Base-by-base conservation (phyloP, 305 asterid species). In the Rubia balearica region DNA sequence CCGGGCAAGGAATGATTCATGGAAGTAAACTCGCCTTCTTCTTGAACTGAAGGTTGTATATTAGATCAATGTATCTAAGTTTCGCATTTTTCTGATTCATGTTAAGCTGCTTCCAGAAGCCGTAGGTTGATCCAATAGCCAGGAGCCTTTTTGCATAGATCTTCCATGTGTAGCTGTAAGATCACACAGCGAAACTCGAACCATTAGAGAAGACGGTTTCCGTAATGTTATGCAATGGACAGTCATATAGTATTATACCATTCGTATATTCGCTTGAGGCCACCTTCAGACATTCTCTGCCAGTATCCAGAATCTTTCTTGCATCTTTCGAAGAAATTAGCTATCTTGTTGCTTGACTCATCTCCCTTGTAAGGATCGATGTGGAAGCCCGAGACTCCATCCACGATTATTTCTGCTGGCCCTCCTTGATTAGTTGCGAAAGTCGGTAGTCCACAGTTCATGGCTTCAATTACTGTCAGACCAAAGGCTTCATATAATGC, bases 81-180 rank as follows among this genome's bases (percentile, higher is more conserved):
- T 85, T 88, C 11, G 93, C 87, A 57, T 84, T 85, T 73, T 85
- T 90, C 45, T 81, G 81, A 24, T 74, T 84, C 72, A 80, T 76
- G 78, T 85, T 76, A 46, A 85, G 70, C 70, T 78, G 87, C 80
- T 82, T 85, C 96, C 95, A 90, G 68, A 85, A 85, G 59, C 95
- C 88, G 64, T 86, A 88, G 51, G 82, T 78, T 66, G 83, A 78
- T 74, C 96, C 96, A 88, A 87, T 88, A 73, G 87, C 87, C 76
- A 90, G 77, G 46, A 82, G 88, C 80, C 83, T 88, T 81, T 85
- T 88, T 42, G 96, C 91, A 9, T 90, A 90, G 40, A 88, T 90
- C 86, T 84, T 85, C 96, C 96, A 90, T 46, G 96, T 88, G 68
- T 88, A 90, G 85, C 94, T 88, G 41, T 85, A 81, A 74, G 49